Percentiles rank a stretch among this genome's conserved stretches.
These are phyloP conservation scores for Bretziella fagacearum DNA, from an alignment of 2,329 filamentous ascomycete species.

Conservation along the genomic window DNA sequence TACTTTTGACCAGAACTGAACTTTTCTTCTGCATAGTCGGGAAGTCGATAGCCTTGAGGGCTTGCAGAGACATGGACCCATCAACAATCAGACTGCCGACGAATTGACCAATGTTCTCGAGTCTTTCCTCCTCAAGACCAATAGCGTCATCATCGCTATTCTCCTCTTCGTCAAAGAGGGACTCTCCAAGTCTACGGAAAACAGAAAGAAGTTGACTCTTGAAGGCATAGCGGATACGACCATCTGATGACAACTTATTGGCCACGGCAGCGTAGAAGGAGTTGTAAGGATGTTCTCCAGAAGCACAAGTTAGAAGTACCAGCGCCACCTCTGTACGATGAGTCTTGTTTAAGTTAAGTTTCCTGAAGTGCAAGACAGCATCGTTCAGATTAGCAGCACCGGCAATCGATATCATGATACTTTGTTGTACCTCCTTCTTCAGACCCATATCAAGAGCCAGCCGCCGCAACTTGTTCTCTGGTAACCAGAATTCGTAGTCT, in stretches of 20 bases:
- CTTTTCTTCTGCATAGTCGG: slow-evolving; percentile 61
- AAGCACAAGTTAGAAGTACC: slow-evolving; percentile 74
- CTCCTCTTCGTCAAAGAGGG: slow-evolving; percentile 49
- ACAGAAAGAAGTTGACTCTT: slow-evolving; percentile 75
- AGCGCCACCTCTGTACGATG: slow-evolving; percentile 76
- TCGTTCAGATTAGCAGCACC: slow-evolving; percentile 72
- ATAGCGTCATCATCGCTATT: slow-evolving; percentile 34
- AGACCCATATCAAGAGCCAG: slow-evolving; percentile 71
- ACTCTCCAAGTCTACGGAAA: slow-evolving; percentile 73
- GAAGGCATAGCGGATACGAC: slow-evolving; percentile 65
- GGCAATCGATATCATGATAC: slow-evolving; percentile 88
- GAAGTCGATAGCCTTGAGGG: slow-evolving; percentile 59
- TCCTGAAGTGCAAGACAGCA: slow-evolving; percentile 60
- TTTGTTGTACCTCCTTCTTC: slow-evolving; percentile 69
- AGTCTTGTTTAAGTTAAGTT: slow-evolving; percentile 68
- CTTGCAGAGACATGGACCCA: slow-evolving; percentile 28
- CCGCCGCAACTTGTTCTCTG: slow-evolving; percentile 43
- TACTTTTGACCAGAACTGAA: slow-evolving; percentile 59
- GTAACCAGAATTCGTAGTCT: slow-evolving; percentile 33
- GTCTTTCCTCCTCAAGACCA: slow-evolving; percentile 31
- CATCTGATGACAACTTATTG: slow-evolving; percentile 56
- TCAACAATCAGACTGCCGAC: slow-evolving; percentile 35
- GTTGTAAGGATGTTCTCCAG: slow-evolving; percentile 72
- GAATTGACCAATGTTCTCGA: slow-evolving; percentile 37
- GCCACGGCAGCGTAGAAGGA: slow-evolving; percentile 85